A percentile compares a stretch with the other conserved stretches of the same genome.
These are phyloP conservation scores for Lactarius pseudohatsudake DNA, from an alignment of 768 basidiomycete genomes.

Conservation along the genomic window DNA sequence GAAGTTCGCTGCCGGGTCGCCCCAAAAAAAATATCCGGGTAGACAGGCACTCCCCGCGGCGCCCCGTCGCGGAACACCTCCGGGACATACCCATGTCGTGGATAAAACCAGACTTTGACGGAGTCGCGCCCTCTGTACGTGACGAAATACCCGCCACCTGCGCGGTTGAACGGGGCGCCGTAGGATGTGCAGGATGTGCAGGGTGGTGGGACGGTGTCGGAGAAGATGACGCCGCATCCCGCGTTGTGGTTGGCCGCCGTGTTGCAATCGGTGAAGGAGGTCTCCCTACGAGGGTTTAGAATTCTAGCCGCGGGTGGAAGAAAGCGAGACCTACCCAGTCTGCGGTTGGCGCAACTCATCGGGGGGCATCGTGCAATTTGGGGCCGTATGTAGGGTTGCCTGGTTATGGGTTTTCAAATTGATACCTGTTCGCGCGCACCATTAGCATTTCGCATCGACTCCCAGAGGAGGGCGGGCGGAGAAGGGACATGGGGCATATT, in stretches of 20 bases:
- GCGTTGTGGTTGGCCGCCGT: not conserved
- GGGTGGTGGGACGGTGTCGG: not conserved
- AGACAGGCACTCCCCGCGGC: conserved; percentile 14
- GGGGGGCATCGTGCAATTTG: conserved; percentile 47
- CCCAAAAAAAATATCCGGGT: conserved; percentile 38
- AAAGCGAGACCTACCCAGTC: not conserved
- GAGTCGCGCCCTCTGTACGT: conserved; percentile 42
- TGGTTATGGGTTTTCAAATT: conserved; percentile 46
- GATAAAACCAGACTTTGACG: conserved; percentile 64
- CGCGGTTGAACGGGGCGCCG: conserved; percentile 48
- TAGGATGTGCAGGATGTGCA: conserved; percentile 37
- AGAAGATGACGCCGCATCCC: not conserved
- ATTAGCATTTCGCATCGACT: not conserved
- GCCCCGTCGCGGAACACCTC: conserved; percentile 36
- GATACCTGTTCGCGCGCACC: conserved; percentile 40
- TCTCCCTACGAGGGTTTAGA: not conserved
- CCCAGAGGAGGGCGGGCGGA: not conserved
- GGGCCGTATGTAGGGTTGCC: conserved; percentile 54
- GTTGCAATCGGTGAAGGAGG: not conserved
- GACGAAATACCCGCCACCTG: conserved; percentile 61
- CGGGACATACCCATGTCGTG: conserved; percentile 46
- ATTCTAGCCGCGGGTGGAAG: not conserved
- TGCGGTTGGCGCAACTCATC: not conserved
- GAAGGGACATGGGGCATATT: no score
- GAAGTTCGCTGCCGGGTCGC: conserved; percentile 50